A percentile compares a stretch with the other conserved stretches of the same genome.
Evolutionary conservation across 192 early-diverging fungal species (phyloP).

Genomic region (Gigaspora rosea): DNA sequence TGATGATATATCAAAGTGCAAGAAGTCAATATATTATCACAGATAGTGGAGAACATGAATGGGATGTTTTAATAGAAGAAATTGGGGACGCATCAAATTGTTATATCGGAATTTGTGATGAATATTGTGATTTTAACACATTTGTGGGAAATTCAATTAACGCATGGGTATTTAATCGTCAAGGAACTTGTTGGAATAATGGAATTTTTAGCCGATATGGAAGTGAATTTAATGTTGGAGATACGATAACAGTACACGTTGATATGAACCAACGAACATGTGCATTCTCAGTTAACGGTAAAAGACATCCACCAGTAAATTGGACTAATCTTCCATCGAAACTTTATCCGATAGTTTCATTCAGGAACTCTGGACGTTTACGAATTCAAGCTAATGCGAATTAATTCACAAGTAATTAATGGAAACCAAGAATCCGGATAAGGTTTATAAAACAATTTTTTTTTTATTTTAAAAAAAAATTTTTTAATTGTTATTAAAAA

Average conservation of each 20-base stretch:
- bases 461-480: too few relatives aligned
- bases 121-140: neutral
- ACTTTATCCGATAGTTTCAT: slow-evolving; percentile 21
- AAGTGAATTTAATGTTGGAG: slow-evolving; percentile 10
- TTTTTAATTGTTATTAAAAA: too few relatives aligned
- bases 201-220: neutral
- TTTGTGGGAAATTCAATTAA: slow-evolving; percentile 1
- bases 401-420: too few relatives aligned
- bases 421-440: too few relatives aligned
- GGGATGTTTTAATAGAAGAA: slow-evolving; percentile 21
- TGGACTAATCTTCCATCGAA: slow-evolving; percentile 21
- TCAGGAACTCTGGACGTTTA: slow-evolving; percentile 3
- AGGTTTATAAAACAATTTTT: too few relatives aligned
- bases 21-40: neutral
- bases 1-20: neutral
- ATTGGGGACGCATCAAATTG: neutral
- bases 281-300: slow-evolving; percentile 25
- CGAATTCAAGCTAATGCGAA: neutral
- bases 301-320: neutral
- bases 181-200: neutral
- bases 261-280: slow-evolving; percentile 25
- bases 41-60: neutral
- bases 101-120: slow-evolving; percentile 4
- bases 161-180: slow-evolving; percentile 4
- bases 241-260: slow-evolving; percentile 19